Evolutionary conservation across 1,139 yeast species (phyloP).

Genomic region (Spencermartinsiella ligniputridi): DNA sequence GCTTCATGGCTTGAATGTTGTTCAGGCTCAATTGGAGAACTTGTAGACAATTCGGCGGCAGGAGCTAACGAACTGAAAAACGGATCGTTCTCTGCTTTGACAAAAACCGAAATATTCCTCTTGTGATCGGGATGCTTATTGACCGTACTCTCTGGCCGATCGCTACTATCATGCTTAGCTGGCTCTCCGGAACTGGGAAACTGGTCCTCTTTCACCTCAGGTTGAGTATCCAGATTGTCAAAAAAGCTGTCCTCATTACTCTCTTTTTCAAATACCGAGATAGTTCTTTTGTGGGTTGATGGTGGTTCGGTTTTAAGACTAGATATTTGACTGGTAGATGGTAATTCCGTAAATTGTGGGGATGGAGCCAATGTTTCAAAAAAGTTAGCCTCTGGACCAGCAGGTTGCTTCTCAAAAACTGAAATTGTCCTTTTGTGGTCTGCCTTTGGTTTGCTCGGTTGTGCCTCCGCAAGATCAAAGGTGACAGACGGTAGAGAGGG

Average conservation of each 20-base stretch:
- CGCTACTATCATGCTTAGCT: not conserved
- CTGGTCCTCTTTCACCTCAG: not conserved
- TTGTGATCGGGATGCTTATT: slow-evolving; percentile 10
- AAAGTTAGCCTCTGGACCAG: not conserved
- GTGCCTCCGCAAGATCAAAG: not conserved
- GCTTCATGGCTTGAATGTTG: not conserved
- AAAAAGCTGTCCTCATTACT: slow-evolving; percentile 5
- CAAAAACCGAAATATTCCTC: slow-evolving; percentile 21
- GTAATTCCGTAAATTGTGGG: not conserved
- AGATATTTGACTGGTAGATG: not conserved
- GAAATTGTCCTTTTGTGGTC: not conserved
- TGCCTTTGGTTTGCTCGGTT: not conserved
- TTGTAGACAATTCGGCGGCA: not conserved
- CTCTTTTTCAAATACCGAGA: slow-evolving; percentile 6
- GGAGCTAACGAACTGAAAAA: slow-evolving; percentile 17
- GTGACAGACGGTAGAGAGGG: not conserved
- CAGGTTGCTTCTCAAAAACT: not conserved
- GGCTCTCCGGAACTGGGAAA: not conserved
- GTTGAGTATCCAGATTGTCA: not conserved
- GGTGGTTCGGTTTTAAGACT: not conserved
- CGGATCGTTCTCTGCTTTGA: slow-evolving; percentile 18
- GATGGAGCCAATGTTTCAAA: not conserved
- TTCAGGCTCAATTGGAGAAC: not conserved
- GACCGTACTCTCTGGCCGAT: not conserved
- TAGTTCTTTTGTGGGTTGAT: slow-evolving; percentile 1